These are phyloP conservation scores for Tolypocladium ophioglossoides DNA, from an alignment of 2,329 filamentous ascomycete genomes.

Conservation along the genomic window DNA sequence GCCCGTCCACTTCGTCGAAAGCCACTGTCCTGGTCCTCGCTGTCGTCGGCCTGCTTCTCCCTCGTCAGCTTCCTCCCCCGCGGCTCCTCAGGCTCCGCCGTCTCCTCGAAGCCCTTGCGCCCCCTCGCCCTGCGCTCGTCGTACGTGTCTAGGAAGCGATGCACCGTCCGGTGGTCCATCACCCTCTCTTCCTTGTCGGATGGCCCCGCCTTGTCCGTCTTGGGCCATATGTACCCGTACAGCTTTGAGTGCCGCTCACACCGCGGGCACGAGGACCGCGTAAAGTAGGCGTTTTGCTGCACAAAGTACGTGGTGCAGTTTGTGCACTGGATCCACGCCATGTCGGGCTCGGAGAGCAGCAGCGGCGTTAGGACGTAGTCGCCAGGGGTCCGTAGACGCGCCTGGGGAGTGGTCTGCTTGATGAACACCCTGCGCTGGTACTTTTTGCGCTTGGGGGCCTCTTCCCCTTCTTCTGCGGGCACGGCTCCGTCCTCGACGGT, in stretches of 20 bases:
- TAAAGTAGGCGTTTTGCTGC: slow-evolving; percentile 80
- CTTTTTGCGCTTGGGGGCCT: slow-evolving; percentile 20
- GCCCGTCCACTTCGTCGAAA: slow-evolving; percentile 24
- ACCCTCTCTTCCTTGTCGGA: slow-evolving; percentile 62
- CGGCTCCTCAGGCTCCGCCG: slow-evolving; percentile 9
- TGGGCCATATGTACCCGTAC: slow-evolving; percentile 93
- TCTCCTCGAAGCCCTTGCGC: slow-evolving; percentile 19
- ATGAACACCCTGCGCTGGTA: slow-evolving; percentile 21
- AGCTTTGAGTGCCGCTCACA: slow-evolving; percentile 94
- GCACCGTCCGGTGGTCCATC: slow-evolving; percentile 76
- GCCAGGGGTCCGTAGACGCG: slow-evolving; percentile 46
- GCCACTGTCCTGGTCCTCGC: slow-evolving; percentile 1
- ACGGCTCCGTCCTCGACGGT: slow-evolving; percentile 6
- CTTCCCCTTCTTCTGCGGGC: slow-evolving; percentile 2
- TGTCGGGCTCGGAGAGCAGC: slow-evolving; percentile 63
- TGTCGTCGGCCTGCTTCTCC: neutral
- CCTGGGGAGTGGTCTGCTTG: slow-evolving; percentile 22
- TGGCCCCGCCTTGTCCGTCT: slow-evolving; percentile 73
- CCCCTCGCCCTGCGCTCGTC: slow-evolving; percentile 52
- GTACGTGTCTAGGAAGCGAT: slow-evolving; percentile 67
- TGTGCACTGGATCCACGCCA: slow-evolving; percentile 80
- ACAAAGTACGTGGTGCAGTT: slow-evolving; percentile 77
- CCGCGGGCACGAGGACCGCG: slow-evolving; percentile 73
- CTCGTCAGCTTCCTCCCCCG: slow-evolving; percentile 1
- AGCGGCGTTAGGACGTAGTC: slow-evolving; percentile 76